Conservation (phyloP, 257 asterid genomes). For the Haberlea rhodopensis region DNA sequence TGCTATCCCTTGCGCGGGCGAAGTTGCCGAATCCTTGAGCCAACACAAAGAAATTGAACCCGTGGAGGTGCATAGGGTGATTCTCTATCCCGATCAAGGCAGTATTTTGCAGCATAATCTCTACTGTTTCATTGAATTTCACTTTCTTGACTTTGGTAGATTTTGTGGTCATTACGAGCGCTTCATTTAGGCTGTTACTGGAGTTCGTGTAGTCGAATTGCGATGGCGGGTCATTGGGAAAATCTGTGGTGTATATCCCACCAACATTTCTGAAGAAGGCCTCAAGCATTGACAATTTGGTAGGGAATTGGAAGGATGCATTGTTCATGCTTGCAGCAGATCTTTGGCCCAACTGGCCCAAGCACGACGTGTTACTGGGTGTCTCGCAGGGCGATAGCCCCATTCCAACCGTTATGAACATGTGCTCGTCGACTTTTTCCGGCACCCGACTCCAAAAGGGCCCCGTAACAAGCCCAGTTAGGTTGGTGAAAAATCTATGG, state of each 20-base stretch:
- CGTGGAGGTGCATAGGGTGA: conserved; percentile 67
- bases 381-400: conserved; percentile 47
- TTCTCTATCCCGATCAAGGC: conserved; percentile 49
- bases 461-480: conserved; percentile 49
- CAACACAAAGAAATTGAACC: conserved; percentile 49
- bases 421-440: conserved; percentile 37
- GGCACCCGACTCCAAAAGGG: conserved; percentile 62
- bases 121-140: conserved; percentile 41
- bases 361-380: conserved; percentile 27
- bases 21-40: conserved; percentile 68
- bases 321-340: not conserved
- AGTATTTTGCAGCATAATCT: conserved; percentile 56
- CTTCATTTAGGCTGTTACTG: conserved; percentile 23
- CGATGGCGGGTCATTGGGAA: conserved; percentile 46
- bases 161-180: conserved; percentile 33
- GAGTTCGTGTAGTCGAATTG: conserved; percentile 44
- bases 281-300: conserved; percentile 34
- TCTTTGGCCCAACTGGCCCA: not conserved
- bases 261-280: conserved; percentile 45
- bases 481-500: conserved; percentile 43
- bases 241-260: conserved; percentile 55
- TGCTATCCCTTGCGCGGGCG: conserved; percentile 26
- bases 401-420: conserved; percentile 62
- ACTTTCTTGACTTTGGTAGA: conserved; percentile 54
- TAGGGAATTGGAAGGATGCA: conserved; percentile 54